Evolutionary conservation across 1,284 basidiomycete genomes (phyloP), one percentile per base, ranked within the genome.

Genomic region (Earliella scabrosa): DNA sequence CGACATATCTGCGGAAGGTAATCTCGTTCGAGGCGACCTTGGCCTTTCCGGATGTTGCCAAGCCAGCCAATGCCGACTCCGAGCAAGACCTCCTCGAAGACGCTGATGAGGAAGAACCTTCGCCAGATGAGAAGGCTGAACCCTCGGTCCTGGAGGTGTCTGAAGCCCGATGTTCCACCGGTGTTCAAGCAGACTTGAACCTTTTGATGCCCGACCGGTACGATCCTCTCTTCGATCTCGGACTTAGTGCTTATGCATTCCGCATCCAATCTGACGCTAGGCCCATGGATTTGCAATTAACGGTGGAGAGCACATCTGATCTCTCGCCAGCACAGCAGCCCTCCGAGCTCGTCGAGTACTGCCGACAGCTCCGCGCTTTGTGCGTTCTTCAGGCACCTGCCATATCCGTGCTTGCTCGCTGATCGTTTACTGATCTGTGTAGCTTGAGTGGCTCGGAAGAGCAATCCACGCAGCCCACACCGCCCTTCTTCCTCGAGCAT

Each of bases 161-260:
- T 20, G 41, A 46, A 13, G 43, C 70, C 45, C 67, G 62, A 23
- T 78, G 74, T 56, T 67, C 65, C 54, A 61, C 64, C 39, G 73
- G 76, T 40, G 61, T 63, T 35, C 71, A 78, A 63, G 66, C 65
- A 13, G 63, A 63, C 18, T 43, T 81, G 23, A 77, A 87, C 63
- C 45, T 87, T 29, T 73, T 86, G 75, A 70, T 88, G 59, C 86
- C 86, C 39, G 79, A 86, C 63, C 76, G 50, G 50, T 52, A 45
- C 29, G 32, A 36, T 45, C 20, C 16, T n/a, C 46, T 26, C 34
- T 14, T 38, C 47, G 48, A 60, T 59, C 52, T 56, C 40, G 26
- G 46, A 38, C 7, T 18, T 18, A 7, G 21, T n/a, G 32, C 32
- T 48, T n/a, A 38, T 9, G 16, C 24, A 38, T 35, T 24, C 21